Percentiles rank a stretch among this genome's conserved stretches.
These are phyloP conservation scores for Aspergillus floridensis DNA, from an alignment of 2,329 filamentous ascomycete genomes.

Conservation along the genomic window DNA sequence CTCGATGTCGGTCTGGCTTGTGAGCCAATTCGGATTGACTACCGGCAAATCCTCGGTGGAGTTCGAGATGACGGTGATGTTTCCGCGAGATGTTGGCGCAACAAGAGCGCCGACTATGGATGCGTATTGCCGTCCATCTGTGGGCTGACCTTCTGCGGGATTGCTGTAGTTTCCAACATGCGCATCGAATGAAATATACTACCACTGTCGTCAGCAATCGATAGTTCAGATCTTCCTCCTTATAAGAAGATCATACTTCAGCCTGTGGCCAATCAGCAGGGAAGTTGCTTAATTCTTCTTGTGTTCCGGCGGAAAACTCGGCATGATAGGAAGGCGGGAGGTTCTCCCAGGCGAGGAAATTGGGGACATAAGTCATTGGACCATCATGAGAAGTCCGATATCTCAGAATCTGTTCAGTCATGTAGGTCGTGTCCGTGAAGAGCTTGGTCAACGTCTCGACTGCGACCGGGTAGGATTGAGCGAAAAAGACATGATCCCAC, in stretches of 20 bases:
- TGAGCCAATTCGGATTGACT: slow-evolving; percentile 49
- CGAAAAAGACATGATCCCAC: slow-evolving; percentile 35
- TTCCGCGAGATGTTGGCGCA: slow-evolving; percentile 46
- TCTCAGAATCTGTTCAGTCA: slow-evolving; percentile 10
- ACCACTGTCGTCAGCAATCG: neutral
- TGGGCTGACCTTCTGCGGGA: slow-evolving; percentile 7
- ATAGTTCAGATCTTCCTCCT: neutral
- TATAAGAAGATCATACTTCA: slow-evolving; percentile 20
- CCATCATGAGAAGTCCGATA: slow-evolving; percentile 19
- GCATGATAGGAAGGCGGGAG: slow-evolving; percentile 23
- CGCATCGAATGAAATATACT: slow-evolving; percentile 24
- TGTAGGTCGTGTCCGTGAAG: slow-evolving; percentile 15
- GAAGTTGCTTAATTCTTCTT: slow-evolving; percentile 21
- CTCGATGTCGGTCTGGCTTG: slow-evolving; percentile 40
- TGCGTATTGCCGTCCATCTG: slow-evolving; percentile 32
- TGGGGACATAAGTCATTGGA: slow-evolving; percentile 23
- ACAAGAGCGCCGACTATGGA: slow-evolving; percentile 35
- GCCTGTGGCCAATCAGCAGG: slow-evolving; percentile 39
- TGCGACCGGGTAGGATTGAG: slow-evolving; percentile 26
- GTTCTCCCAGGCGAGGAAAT: slow-evolving; percentile 35
- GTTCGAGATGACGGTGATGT: slow-evolving; percentile 39
- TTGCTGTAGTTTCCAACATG: slow-evolving; percentile 17
- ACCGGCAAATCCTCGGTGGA: slow-evolving; percentile 36
- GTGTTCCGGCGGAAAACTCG: slow-evolving; percentile 18
- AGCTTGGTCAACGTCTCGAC: slow-evolving; percentile 25